phyloP scores from a whole-genome alignment of 108 stramenopile genomes.

The Nannochloropsis granulata region DNA sequence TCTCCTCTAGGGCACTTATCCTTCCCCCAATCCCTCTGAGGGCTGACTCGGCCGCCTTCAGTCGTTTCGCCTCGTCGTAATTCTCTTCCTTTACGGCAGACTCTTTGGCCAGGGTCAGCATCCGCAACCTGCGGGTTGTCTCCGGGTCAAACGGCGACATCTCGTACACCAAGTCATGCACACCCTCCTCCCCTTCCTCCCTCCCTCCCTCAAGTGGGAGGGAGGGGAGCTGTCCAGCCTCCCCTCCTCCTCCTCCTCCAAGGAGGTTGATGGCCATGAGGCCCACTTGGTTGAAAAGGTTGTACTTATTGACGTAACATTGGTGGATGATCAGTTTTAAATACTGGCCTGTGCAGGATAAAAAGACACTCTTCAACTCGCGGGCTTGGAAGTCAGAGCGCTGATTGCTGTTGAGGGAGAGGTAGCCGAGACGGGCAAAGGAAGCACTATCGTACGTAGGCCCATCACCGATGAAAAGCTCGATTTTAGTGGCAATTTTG shows the following conservation, averaged over 20 bases:
- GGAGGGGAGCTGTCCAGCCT: not conserved
- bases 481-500: slow-evolving; percentile 45
- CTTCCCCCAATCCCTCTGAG: not conserved
- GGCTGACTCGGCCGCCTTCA: slow-evolving; percentile 28
- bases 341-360: slow-evolving; percentile 32
- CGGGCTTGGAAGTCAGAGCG: slow-evolving; percentile 41
- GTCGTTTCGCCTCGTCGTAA: slow-evolving; percentile 41
- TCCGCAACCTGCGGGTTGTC: slow-evolving; percentile 8
- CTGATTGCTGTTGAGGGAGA: slow-evolving; percentile 42
- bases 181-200: not conserved
- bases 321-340: slow-evolving; percentile 43
- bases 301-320: slow-evolving; percentile 41
- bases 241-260: not conserved
- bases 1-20: not conserved
- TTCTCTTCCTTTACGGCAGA: slow-evolving; percentile 42
- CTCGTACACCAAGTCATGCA: not conserved
- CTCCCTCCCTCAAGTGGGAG: not conserved
- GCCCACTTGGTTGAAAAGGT: slow-evolving; percentile 43
- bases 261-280: slow-evolving; percentile 28
- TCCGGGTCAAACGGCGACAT: slow-evolving; percentile 3
- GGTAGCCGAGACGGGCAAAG: slow-evolving; percentile 36
- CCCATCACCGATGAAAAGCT: slow-evolving; percentile 42
- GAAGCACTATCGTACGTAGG: slow-evolving; percentile 21
- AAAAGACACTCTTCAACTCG: slow-evolving; percentile 46
- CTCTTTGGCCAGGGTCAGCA: slow-evolving; percentile 34